Evolutionary conservation across 371 early-diverging fungal species (phyloP), one percentile per base, ranked within the genome.

Genomic region (Mucor velutinosus): DNA sequence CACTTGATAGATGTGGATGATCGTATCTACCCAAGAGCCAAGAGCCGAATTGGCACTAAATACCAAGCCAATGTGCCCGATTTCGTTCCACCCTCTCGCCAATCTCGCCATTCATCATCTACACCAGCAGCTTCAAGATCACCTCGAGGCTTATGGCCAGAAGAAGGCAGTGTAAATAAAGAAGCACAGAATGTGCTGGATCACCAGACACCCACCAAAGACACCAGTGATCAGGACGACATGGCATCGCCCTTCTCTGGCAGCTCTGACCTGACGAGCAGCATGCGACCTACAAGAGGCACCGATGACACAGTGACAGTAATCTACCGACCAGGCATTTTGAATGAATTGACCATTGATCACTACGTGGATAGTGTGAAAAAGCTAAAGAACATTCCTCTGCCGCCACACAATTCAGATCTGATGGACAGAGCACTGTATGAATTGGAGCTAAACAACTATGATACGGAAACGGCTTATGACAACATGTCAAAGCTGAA

Each of bases 21-120:
- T 71, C 89, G 91, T 2, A 91, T 93, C 10, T 92, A 93, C 72
- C 93, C 94, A 25, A 87, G 92, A 30, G 91, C 92, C 3, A 87
- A 87, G n/a, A 91, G 91, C 61, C 86, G 94, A 65, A 87, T 95
- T 32, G 94, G 94, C 0, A 76, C 89, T 8, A 83, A 84, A 66
- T 94, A 91, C 74, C 95, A 95, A 72, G 94, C 94, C 0, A 66
- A 65, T 27, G 83, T 84, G 4, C 89, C 89, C 0, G 92, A 91
- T 21, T 76, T 83, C 76, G 81, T 53, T 53, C 53, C 53, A 11
- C 21, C 23, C 10, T 25, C 23, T 21, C 53, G 25, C 4, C 11
- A 12, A 12, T 53, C 27, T 47, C 21, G 21, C 19, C n/a, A 47
- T 4, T 47, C 21, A 47, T 47, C 47, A 3, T 53, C 25, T 25